Base-by-base conservation (phyloP, 2,329 filamentous ascomycete species). In the Cordyceps militaris region DNA sequence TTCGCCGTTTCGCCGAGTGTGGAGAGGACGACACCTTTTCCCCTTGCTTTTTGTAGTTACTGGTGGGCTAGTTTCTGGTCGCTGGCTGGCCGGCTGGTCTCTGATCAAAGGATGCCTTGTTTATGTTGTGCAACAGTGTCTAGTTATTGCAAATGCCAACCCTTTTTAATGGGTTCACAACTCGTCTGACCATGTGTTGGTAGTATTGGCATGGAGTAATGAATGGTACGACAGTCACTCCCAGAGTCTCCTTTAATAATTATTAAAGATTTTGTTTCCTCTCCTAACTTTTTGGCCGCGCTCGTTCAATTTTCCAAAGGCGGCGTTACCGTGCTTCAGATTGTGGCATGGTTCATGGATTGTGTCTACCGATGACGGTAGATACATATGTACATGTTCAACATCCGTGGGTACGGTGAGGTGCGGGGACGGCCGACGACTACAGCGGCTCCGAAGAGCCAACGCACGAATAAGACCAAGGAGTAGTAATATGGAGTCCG, bases 381-480 rank as follows among this genome's bases (percentile, higher is more conserved):
- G 40, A 44, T 44, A 13, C 26, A 32, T 23, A 24, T n/a, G 47
- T 36, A 34, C 23, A 42, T 16, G 40, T 19, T 44, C 14, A 26
- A 36, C 19, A 32, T 26, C 21, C 10, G 40, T 54, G 51, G 28
- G 28, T 21, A 23, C 9, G 19, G 19, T 32, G 28, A 24, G 13
- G 40, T 54, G 51, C 51, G 51, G 40, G 44, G 51, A 54, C 14
- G 51, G 51, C 38, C 51, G 51, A 44, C 51, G 51, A 44, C 28
- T 24, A 7, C 38, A 53, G 50, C 51, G 40, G 51, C 51, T 54
- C 51, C 28, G 50, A 11, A 54, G 44, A 44, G 26, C 51, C 51
- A 44, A 44, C 16, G 49, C 24, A 42, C 36, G 21, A 52, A 52
- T 16, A 51, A 40, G 51, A 34, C 11, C 19, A 10, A 30, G 51